Base-by-base conservation (phyloP, 192 early-diverging fungal genomes). In the Podila epicladia region DNA sequence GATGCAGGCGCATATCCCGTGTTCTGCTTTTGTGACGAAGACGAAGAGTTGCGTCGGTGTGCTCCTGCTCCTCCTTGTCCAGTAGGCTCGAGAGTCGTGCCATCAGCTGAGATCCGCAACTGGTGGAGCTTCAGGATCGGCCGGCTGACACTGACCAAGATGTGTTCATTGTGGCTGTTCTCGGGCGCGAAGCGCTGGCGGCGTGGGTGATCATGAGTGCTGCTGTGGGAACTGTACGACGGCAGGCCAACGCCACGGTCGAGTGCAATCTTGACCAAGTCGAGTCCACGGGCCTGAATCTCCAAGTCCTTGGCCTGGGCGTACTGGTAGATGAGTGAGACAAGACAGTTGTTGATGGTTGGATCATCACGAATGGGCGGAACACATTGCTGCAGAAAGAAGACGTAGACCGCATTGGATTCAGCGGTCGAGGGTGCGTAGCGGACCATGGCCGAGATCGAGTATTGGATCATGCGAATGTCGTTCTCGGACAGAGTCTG, bases 311-410 rank as follows among this genome's bases (percentile, higher is more conserved):
- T 51, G 60, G 37, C 32, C 22, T 69, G 57, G 13, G 64, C 66
- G 49, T 82, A 82, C 8, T 65, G 66, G 24, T 71, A 82, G 37
- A 82, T 82, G 15, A 82, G 73, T 5, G 61, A 65, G 29, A 82
- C 58, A 35, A 82, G 58, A 32, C 73, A 75, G 22, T 33, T 61
- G 58, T 82, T 50, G 64, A 75, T 72, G 5, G 78, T 69, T 13
- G 58, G 49, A 24, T 82, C 78, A 33, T 60, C 51, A 3, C 68
- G 45, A 48, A 78, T 24, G 0, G 75, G 75, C 1, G 64, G 69
- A 13, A 41, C 22, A 49, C 75, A 62, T 37, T 65, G 38, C 38
- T 78, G 53, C 29, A 78, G 69, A 22, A 60, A 78, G 59, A 78
- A 78, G 69, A 71, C 60, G 37, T 71, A 78, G 24, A 78, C 51